phyloP scores from a whole-genome alignment of 2,329 filamentous ascomycete species.

The Calcarisporium arbuscula region DNA sequence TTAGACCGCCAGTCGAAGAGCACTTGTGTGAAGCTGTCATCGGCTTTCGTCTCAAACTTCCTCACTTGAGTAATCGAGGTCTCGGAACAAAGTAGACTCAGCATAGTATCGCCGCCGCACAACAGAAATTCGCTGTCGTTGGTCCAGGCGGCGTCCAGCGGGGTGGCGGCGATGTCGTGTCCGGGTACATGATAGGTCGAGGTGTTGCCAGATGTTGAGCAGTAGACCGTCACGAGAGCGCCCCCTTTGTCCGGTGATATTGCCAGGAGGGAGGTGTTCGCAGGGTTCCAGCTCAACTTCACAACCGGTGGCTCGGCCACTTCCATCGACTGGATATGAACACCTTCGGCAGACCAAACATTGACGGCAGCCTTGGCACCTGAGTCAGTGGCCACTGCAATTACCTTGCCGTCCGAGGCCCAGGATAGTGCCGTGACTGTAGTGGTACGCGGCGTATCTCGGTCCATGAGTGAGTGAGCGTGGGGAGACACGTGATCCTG shows the following conservation, averaged over 20 bases:
- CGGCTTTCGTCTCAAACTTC: conserved; percentile 46
- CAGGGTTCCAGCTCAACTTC: conserved; percentile 56
- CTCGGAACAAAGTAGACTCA: conserved; percentile 41
- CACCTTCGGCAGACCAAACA: conserved; percentile 50
- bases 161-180: conserved; percentile 44
- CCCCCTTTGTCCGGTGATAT: conserved; percentile 50
- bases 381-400: conserved; percentile 53
- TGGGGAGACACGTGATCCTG: conserved; percentile 34
- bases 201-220: conserved; percentile 34
- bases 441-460: conserved; percentile 43
- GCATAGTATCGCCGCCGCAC: conserved; percentile 49
- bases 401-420: conserved; percentile 48
- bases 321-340: conserved; percentile 46
- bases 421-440: conserved; percentile 55
- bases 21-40: conserved; percentile 49
- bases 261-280: conserved; percentile 47
- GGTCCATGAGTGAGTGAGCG: conserved; percentile 41
- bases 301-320: conserved; percentile 55
- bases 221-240: conserved; percentile 50
- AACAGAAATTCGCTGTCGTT: conserved; percentile 52
- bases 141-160: conserved; percentile 55
- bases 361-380: conserved; percentile 46
- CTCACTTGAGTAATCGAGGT: conserved; percentile 37
- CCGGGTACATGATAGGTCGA: conserved; percentile 41
- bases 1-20: conserved; percentile 49